These are phyloP conservation scores for Chalciporus chontae DNA, from an alignment of 768 basidiomycete species.

Conservation along the genomic window DNA sequence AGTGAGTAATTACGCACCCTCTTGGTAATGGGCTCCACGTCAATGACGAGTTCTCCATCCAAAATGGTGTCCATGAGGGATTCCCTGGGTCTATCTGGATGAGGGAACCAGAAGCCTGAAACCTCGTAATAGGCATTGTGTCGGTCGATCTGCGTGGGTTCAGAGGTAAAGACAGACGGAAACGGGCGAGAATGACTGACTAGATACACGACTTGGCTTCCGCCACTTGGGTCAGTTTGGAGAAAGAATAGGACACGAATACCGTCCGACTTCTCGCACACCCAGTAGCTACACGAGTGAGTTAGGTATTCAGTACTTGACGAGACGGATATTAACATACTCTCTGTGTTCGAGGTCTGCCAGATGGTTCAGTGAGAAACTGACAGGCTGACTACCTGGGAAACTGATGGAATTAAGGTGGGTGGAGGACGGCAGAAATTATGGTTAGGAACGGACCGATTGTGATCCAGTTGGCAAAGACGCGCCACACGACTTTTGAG, in stretches of 20 bases:
- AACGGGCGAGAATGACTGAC: constrained; percentile 43
- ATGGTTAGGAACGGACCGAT: constrained; percentile 46
- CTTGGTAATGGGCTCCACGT: constrained; percentile 74
- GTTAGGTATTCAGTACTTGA: constrained; percentile 11
- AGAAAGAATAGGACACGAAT: constrained; percentile 86
- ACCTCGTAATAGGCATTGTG: constrained; percentile 82
- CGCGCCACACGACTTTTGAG: constrained; percentile 59
- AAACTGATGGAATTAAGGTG: constrained; percentile 50
- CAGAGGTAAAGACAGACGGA: constrained; percentile 1
- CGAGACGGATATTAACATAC: constrained; percentile 37
- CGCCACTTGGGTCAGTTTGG: constrained; percentile 48
- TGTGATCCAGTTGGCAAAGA: constrained; percentile 61
- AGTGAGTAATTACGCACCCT: constrained; percentile 44
- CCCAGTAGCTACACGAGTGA: constrained; percentile 76
- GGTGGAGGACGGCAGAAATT: constrained; percentile 2
- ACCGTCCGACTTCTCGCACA: constrained; percentile 98
- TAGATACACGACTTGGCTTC: constrained; percentile 65
- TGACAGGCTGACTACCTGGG: constrained; percentile 95
- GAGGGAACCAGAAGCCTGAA: constrained; percentile 82
- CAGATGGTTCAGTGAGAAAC: constrained; percentile 71
- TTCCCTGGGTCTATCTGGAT: constrained; percentile 65
- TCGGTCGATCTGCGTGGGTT: constrained; percentile 75
- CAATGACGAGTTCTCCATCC: constrained; percentile 93
- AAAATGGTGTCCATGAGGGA: constrained; percentile 79
- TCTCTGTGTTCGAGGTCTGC: constrained; percentile 78